Percentiles rank a stretch among this genome's conserved stretches.
phyloP scores from a whole-genome alignment of 306 rosid species.

The Cicer arietinum region DNA sequence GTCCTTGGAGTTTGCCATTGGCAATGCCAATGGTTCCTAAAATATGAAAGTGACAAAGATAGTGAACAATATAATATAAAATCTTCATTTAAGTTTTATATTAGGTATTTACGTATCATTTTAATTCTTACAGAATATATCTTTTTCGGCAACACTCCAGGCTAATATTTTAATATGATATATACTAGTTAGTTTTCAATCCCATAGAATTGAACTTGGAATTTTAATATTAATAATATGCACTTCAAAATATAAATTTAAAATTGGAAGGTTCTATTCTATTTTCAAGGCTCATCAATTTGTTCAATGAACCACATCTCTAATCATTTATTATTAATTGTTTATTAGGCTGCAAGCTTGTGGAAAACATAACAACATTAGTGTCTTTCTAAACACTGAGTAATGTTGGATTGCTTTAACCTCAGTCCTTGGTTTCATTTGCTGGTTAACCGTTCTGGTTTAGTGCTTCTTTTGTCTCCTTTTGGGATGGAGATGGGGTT shows the following conservation, averaged over 20 bases:
- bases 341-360: background rate
- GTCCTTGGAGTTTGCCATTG: background rate
- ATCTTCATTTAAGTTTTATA: too few relatives aligned
- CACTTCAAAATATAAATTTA: background rate
- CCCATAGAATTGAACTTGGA: background rate
- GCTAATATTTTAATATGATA: background rate
- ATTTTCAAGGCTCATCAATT: background rate
- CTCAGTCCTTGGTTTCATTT: background rate
- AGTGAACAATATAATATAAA: background rate
- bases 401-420: background rate
- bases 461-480: slow-evolving; percentile 3
- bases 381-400: background rate
- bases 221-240: too few relatives aligned
- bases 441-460: background rate
- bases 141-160: too few relatives aligned
- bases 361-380: background rate
- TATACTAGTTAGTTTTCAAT: background rate
- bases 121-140: background rate
- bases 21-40: background rate
- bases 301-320: too few relatives aligned
- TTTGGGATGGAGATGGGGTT: slow-evolving; percentile 9
- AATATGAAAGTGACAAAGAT: background rate
- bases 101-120: too few relatives aligned
- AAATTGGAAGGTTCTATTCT: background rate
- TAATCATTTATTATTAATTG: slow-evolving; percentile 1